A percentile compares a stretch with the other conserved stretches of the same genome.
phyloP scores from a whole-genome alignment of 805 yeast genomes.

The Candida incommunis region DNA sequence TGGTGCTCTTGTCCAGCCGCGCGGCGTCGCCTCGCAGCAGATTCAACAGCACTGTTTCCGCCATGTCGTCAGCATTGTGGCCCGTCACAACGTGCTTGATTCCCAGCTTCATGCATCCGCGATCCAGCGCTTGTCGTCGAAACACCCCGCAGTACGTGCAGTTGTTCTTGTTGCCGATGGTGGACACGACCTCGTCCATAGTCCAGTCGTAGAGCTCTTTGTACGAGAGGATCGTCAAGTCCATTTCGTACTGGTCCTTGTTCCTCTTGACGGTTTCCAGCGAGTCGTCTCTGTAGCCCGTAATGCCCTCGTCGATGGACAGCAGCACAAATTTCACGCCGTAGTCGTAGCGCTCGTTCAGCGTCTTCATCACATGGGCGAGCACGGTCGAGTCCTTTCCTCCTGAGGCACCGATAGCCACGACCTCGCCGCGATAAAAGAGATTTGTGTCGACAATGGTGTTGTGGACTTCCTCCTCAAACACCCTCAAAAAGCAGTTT shows the following conservation, averaged over 20 bases:
- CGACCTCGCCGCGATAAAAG: conserved; percentile 68
- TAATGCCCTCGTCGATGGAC: conserved; percentile 92
- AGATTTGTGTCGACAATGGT: conserved; percentile 61
- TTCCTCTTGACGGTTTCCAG: conserved; percentile 93
- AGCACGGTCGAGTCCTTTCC: conserved; percentile 96
- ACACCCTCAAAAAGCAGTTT: conserved; percentile 75
- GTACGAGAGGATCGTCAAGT: conserved; percentile 69
- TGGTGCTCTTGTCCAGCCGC: conserved; percentile 74
- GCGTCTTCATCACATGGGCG: conserved; percentile 72
- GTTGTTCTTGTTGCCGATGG: conserved; percentile 85
- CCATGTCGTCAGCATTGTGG: conserved; percentile 98
- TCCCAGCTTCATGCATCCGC: conserved; percentile 82
- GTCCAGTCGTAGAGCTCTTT: conserved; percentile 91
- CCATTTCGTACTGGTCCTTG: conserved; percentile 70
- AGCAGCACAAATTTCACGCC: conserved; percentile 74
- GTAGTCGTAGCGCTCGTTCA: conserved; percentile 79
- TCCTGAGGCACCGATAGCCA: conserved; percentile 97
- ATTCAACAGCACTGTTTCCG: conserved; percentile 95
- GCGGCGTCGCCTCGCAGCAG: conserved; percentile 92
- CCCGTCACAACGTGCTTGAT: conserved; percentile 93
- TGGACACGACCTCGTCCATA: conserved; percentile 93
- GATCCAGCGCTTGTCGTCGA: conserved; percentile 88
- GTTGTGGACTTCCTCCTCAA: conserved; percentile 90
- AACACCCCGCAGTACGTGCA: conserved; percentile 98
- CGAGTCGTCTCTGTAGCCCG: conserved; percentile 94